These are phyloP conservation scores for Lasiodiplodia hormozganensis DNA, from an alignment of 2,329 filamentous ascomycete genomes.

Conservation along the genomic window DNA sequence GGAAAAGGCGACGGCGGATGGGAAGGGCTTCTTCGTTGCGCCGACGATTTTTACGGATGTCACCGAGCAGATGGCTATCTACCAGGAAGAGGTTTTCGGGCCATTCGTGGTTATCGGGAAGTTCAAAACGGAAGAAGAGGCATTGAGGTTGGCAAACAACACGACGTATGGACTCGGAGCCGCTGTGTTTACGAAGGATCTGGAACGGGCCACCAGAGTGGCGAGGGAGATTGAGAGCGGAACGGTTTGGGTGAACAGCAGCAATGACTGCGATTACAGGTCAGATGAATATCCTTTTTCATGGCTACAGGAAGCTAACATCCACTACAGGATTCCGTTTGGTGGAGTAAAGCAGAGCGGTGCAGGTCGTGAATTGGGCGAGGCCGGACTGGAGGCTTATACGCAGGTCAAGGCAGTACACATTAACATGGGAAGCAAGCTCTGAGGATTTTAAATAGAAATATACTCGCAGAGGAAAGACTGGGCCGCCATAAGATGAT, in stretches of 20 bases:
- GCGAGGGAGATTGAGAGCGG: slow-evolving; percentile 56
- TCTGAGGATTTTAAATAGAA: slow-evolving; percentile 17
- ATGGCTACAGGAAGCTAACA: background rate
- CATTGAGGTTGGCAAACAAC: slow-evolving; percentile 56
- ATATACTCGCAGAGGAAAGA: too few relatives aligned
- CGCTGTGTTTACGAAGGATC: slow-evolving; percentile 60
- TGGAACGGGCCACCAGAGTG: slow-evolving; percentile 53
- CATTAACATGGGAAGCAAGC: slow-evolving; percentile 51
- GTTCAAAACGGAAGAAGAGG: slow-evolving; percentile 64
- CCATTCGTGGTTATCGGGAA: slow-evolving; percentile 69
- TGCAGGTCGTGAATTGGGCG: slow-evolving; percentile 44
- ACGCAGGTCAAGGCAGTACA: slow-evolving; percentile 64
- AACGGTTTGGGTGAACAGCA: slow-evolving; percentile 60
- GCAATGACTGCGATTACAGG: slow-evolving; percentile 37
- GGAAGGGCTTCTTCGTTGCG: slow-evolving; percentile 62
- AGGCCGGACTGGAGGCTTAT: slow-evolving; percentile 66
- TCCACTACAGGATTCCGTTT: slow-evolving; percentile 37
- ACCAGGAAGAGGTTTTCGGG: slow-evolving; percentile 66
- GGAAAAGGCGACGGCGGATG: slow-evolving; percentile 17
- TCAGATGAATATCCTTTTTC: background rate
- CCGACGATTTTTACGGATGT: slow-evolving; percentile 67
- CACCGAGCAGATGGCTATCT: slow-evolving; percentile 61
- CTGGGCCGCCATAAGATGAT: too few relatives aligned
- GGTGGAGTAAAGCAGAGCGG: too few relatives aligned
- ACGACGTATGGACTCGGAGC: slow-evolving; percentile 59